Base-by-base conservation (phyloP, 192 early-diverging fungal species). In the Coemansia sp. region DNA sequence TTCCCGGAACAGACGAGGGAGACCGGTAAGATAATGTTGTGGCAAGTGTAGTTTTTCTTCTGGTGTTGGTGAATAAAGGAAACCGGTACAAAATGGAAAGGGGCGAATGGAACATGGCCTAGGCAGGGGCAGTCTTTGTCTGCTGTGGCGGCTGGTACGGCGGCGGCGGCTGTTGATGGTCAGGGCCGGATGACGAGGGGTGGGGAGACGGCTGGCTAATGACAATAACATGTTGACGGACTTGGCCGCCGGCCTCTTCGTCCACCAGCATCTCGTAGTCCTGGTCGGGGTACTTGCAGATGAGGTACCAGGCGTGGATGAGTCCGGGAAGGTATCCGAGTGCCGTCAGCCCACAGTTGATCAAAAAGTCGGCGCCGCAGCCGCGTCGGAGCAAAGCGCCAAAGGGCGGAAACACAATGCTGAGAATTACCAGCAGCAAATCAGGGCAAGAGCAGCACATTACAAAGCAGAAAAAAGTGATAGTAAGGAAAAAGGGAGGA, bases 271-370 rank as follows among this genome's bases (percentile, higher is more conserved):
- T 64, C 54, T 66, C 62, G 47, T 73, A 73, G 29, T 74, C 70
- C 20, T 66, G 44, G 9, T 42, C 34, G 8, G 70, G 70, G 51
- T 65, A 67, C 63, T 65, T 84, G 60, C 75, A 74, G n/a, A 84
- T 73, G 35, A 84, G 75, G 38, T 84, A 84, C 64, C 75, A 81
- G 16, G 79, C 80, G 59, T 84, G 84, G 39, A 85, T 78, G 31
- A 84, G 78, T 44, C 85, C 85, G 1, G 85, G 84, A 31, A 89
- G 65, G 54, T 70, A 84, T 29, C 85, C 88, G 25, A 90, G 75
- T 19, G 72, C 54, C 2, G 86, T 87, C 63, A 90, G 70, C 0
- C 65, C 53, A 61, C 83, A 80, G 77, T 87, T 88, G 40, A 90
- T 87, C 19, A 78, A 52, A 35, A 87, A 74, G 53, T 86, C 86